Percentiles rank a stretch among this genome's conserved stretches.
These are phyloP conservation scores for Fusarium subtropicale DNA, from an alignment of 2,329 filamentous ascomycete species.

Conservation along the genomic window DNA sequence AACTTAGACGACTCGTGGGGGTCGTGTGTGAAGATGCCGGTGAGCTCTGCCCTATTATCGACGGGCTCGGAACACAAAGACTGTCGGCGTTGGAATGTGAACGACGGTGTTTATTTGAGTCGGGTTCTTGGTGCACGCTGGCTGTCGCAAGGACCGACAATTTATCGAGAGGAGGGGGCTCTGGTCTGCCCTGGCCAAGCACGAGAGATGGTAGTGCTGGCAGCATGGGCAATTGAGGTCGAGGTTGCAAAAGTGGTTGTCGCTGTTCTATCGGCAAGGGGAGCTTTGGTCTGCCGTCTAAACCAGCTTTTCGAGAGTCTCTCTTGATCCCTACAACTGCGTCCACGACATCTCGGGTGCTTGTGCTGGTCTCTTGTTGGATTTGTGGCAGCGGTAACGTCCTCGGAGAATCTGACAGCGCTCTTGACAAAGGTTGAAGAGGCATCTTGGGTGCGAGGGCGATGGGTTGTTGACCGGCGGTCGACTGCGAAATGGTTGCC, in stretches of 20 bases:
- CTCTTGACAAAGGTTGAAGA: slow-evolving; percentile 40
- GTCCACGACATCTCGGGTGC: slow-evolving; percentile 46
- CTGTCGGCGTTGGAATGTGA: slow-evolving; percentile 39
- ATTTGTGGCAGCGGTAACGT: slow-evolving; percentile 24
- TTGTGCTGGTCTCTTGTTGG: slow-evolving; percentile 35
- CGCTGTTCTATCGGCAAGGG: slow-evolving; percentile 37
- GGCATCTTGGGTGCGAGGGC: slow-evolving; percentile 34
- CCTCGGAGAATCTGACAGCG: slow-evolving; percentile 35
- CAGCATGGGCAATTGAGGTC: slow-evolving; percentile 33
- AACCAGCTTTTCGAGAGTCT: slow-evolving; percentile 30
- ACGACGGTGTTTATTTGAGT: slow-evolving; percentile 39
- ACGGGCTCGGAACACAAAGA: slow-evolving; percentile 43
- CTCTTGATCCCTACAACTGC: slow-evolving; percentile 46
- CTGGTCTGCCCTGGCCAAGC: slow-evolving; percentile 42
- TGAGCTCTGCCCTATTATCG: slow-evolving; percentile 37
- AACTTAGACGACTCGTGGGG: slow-evolving; percentile 41
- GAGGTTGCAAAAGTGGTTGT: slow-evolving; percentile 40
- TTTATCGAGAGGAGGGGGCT: slow-evolving; percentile 48
- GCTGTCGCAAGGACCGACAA: slow-evolving; percentile 55
- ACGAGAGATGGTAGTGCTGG: slow-evolving; percentile 42
- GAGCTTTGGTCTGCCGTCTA: slow-evolving; percentile 10
- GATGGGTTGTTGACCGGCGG: slow-evolving; percentile 16
- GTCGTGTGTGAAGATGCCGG: slow-evolving; percentile 40
- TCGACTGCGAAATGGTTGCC: slow-evolving; percentile 39
- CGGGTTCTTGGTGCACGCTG: slow-evolving; percentile 49